A percentile compares a stretch with the other conserved stretches of the same genome.
Conservation (phyloP, 768 basidiomycete species). For the Omphalotus guepiniiformis region DNA sequence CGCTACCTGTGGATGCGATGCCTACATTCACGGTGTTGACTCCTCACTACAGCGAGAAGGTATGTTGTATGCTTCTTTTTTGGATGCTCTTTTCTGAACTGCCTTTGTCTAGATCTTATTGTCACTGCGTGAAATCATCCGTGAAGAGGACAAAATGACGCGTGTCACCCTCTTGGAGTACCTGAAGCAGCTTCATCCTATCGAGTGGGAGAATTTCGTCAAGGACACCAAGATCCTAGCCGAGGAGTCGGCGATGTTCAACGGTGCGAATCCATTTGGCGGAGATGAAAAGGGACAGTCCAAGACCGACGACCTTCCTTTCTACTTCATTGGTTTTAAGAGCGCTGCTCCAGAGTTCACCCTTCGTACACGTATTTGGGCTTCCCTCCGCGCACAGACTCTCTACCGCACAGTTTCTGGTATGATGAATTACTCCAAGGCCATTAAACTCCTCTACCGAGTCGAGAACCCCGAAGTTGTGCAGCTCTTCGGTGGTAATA, state of each 20-base stretch:
- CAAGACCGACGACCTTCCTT: constrained; percentile 90
- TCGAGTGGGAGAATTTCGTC: constrained; percentile 99
- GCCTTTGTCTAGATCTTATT: constrained; percentile 66
- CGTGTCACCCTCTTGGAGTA: constrained; percentile 97
- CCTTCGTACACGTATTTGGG: constrained; percentile 98
- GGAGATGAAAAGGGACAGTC: constrained; percentile 75
- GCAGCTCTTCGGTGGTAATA: constrained; percentile 95
- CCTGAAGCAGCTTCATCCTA: constrained; percentile 94
- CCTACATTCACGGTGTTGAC: constrained; percentile 98
- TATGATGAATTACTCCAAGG: constrained; percentile 99
- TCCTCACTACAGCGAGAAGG: constrained; percentile 98
- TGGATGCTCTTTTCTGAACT: background rate
- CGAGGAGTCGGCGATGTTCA: constrained; percentile 87
- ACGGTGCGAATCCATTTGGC: constrained; percentile 67
- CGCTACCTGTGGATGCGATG: constrained; percentile 98
- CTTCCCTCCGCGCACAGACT: constrained; percentile 96
- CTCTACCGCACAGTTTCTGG: constrained; percentile 98
- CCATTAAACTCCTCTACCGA: constrained; percentile 98
- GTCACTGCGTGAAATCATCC: constrained; percentile 95
- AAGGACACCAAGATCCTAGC: constrained; percentile 99
- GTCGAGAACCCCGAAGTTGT: constrained; percentile 99
- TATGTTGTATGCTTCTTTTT: constrained; percentile 24
- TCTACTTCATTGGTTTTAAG: constrained; percentile 99
- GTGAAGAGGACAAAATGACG: constrained; percentile 96
- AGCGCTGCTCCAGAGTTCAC: constrained; percentile 98